These are phyloP conservation scores for Blumeria graminis DNA, from an alignment of 2,329 filamentous ascomycete genomes.

Conservation along the genomic window DNA sequence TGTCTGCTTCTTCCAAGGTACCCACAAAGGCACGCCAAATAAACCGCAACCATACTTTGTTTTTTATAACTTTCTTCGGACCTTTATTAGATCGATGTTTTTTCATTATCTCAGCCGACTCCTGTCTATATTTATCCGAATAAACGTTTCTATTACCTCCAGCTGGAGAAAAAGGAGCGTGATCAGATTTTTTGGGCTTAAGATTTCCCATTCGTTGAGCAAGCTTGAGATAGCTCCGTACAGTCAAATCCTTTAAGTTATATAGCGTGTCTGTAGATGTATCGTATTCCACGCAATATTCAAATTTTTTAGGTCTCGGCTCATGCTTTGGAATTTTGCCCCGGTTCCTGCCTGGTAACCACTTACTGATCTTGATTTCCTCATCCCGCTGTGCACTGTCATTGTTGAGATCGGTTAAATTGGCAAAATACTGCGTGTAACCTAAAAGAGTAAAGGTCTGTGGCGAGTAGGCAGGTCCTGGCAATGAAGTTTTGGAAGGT, in stretches of 20 bases:
- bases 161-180: conserved; percentile 5
- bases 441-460: conserved; percentile 58
- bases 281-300: conserved; percentile 66
- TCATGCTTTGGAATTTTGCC: conserved; percentile 29
- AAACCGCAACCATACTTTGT: conserved; percentile 57
- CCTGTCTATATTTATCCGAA: background rate
- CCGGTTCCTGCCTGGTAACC: conserved; percentile 39
- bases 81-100: conserved; percentile 24
- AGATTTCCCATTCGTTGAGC: conserved; percentile 49
- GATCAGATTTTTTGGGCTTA: conserved; percentile 15
- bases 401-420: conserved; percentile 76
- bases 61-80: conserved; percentile 29
- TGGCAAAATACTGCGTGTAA: conserved; percentile 82
- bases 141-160: conserved; percentile 6
- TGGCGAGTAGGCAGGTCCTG: conserved; percentile 73
- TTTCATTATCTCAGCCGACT: conserved; percentile 13
- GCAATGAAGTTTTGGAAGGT: conserved; percentile 46
- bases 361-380: conserved; percentile 20
- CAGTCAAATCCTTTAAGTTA: conserved; percentile 58
- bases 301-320: conserved; percentile 37
- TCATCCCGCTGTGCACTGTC: conserved; percentile 14
- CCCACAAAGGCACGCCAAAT: conserved; percentile 57
- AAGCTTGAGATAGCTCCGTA: conserved; percentile 54
- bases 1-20: conserved; percentile 38
- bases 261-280: conserved; percentile 58